Evolutionary conservation across 768 basidiomycete species (phyloP).

Genomic region (Termitomyces sp.): DNA sequence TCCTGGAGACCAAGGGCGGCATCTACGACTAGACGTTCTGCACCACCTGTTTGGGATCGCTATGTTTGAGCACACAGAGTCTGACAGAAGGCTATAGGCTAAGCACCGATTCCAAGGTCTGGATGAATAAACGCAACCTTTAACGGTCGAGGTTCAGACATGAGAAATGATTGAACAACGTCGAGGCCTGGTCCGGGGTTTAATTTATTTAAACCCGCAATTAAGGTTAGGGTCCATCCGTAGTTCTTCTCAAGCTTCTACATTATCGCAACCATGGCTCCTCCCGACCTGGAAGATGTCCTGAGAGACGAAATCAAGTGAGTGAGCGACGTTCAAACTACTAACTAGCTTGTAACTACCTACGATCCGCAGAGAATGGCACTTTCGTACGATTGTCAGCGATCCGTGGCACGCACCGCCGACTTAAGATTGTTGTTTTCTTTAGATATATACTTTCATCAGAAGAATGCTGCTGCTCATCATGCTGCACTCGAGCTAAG

Average conservation of each 20-base stretch:
- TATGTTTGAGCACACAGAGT: slow-evolving; percentile 10
- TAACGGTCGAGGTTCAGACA: slow-evolving; percentile 19
- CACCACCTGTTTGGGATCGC: slow-evolving; percentile 61
- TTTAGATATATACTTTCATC: slow-evolving; percentile 76
- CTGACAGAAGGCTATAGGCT: slow-evolving; percentile 1
- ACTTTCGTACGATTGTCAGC: slow-evolving; percentile 53
- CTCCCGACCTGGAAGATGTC: slow-evolving; percentile 47
- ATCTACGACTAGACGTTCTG: slow-evolving; percentile 92
- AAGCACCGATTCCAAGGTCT: slow-evolving; percentile 86
- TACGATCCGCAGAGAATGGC: slow-evolving; percentile 55
- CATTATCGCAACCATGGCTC: slow-evolving; percentile 5
- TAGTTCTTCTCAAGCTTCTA: not conserved
- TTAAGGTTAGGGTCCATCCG: slow-evolving; percentile 6
- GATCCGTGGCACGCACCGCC: not conserved
- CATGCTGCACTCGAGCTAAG: slow-evolving; percentile 61
- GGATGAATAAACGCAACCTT: slow-evolving; percentile 87
- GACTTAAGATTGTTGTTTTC: not conserved
- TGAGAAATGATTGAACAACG: not conserved
- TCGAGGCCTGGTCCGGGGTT: too few relatives aligned
- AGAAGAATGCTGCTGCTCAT: slow-evolving; percentile 55
- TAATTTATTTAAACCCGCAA: slow-evolving; percentile 1
- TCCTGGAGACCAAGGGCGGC: slow-evolving; percentile 85
- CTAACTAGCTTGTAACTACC: not conserved
- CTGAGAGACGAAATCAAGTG: slow-evolving; percentile 61
- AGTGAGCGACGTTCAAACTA: slow-evolving; percentile 2